A percentile compares a stretch with the other conserved stretches of the same genome.
These are phyloP conservation scores for Penicillium flavigenum DNA, from an alignment of 495 filamentous ascomycete species.

Conservation along the genomic window DNA sequence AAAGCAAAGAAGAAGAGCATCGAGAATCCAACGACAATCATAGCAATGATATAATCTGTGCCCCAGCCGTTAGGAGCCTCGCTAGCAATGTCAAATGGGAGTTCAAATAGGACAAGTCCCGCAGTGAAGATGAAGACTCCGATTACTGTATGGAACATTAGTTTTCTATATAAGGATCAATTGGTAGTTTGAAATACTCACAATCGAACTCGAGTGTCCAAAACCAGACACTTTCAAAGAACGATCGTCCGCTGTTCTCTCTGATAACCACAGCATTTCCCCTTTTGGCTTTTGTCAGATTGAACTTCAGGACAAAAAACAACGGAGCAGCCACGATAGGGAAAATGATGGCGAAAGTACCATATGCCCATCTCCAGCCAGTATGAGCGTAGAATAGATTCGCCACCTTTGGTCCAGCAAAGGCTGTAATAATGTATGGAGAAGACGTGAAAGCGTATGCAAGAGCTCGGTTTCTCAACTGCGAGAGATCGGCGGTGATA, in stretches of 20 bases:
- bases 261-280: slow-evolving; percentile 27
- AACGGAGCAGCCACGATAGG: slow-evolving; percentile 52
- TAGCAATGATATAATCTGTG: slow-evolving; percentile 48
- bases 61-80: slow-evolving; percentile 42
- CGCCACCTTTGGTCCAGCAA: slow-evolving; percentile 49
- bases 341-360: slow-evolving; percentile 57
- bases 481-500: slow-evolving; percentile 60
- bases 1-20: slow-evolving; percentile 54
- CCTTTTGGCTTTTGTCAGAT: slow-evolving; percentile 52
- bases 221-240: slow-evolving; percentile 21
- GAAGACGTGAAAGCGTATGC: slow-evolving; percentile 56
- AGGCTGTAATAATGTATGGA: slow-evolving; percentile 61
- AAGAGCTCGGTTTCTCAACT: slow-evolving; percentile 56
- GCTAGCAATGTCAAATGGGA: slow-evolving; percentile 51
- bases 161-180: not conserved
- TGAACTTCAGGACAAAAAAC: slow-evolving; percentile 42
- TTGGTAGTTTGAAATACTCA: slow-evolving; percentile 10
- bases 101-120: slow-evolving; percentile 58
- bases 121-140: slow-evolving; percentile 56
- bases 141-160: slow-evolving; percentile 14
- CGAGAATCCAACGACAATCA: slow-evolving; percentile 54
- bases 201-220: slow-evolving; percentile 25
- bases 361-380: slow-evolving; percentile 61
- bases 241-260: slow-evolving; percentile 28
- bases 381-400: slow-evolving; percentile 43